Evolutionary conservation across 805 yeast genomes (phyloP), one percentile per base, ranked within the genome.

Genomic region (Groenewaldozyma tartarivorans): DNA sequence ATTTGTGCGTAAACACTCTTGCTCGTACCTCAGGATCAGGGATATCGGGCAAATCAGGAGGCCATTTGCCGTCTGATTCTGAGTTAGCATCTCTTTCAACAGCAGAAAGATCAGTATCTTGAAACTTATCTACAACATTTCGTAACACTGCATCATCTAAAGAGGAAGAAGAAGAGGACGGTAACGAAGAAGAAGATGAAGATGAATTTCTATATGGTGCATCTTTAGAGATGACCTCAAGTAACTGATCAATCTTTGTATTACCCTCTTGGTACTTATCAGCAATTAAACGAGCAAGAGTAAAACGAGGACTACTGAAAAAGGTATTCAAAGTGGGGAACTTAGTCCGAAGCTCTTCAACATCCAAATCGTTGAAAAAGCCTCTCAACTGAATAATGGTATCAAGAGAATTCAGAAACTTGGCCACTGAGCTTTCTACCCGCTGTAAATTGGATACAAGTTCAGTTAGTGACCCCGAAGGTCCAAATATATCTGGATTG

Each of bases 1-100:
- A 87, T 49, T 79, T 78, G 58, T 90, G 96, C 20, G 80, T 74
- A 55, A 88, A 90, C 0, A 86, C 95, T 39, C 81, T 71, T 4
- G 78, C 75, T 46, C 70, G 66, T 7, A 87, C 69, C 2, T 66
- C 67, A 1, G 73, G 71, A 53, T 80, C 73, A 4, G 67, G 58
- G 32, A 90, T 82, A 22, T 58, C 60, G 0, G 96, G 96, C 15
- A 87, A 59, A 7, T 66, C 67, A 1, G 96, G 96, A 1, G 81
- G 76, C 66, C 72, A 75, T 24, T 40, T 41, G 22, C 29, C 29
- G 7, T 9, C 13, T 24, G 7, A 7, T 24, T 24, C 29, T 13
- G n/a, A n/a, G n/a, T n/a, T n/a, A n/a, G n/a, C n/a, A n/a, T n/a
- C n/a, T n/a, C n/a, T n/a, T n/a, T n/a, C n/a, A n/a, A n/a, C n/a